Percentiles rank a stretch among this genome's conserved stretches.
phyloP scores from a whole-genome alignment of 345 rosid genomes.

The Eucalyptus lansdowneana region DNA sequence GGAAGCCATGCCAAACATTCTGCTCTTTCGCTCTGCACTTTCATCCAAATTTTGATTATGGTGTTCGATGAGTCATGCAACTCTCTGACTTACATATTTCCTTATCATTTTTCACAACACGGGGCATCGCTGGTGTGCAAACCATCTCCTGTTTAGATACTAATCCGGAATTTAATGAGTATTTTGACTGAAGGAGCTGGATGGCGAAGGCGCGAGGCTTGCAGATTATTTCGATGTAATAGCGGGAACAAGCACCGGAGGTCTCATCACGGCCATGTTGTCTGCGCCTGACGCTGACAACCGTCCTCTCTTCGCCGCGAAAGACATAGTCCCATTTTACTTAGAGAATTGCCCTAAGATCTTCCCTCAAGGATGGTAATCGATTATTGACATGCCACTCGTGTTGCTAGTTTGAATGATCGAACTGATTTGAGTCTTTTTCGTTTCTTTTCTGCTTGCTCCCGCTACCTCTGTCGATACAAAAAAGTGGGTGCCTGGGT shows the following conservation, averaged over 20 bases:
- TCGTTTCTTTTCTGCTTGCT: not conserved
- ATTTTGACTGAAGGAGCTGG: not conserved
- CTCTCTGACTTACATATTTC: not conserved
- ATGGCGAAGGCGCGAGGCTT: not conserved
- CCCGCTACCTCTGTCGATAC: not conserved
- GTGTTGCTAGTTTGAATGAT: not conserved
- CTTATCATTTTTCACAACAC: not conserved
- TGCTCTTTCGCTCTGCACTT: not conserved
- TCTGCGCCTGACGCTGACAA: slow-evolving; percentile 31
- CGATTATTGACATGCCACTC: not conserved
- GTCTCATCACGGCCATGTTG: slow-evolving; percentile 7
- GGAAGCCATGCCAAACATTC: not conserved
- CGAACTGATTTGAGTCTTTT: not conserved
- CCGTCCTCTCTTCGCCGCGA: slow-evolving; percentile 50
- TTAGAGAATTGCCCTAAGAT: slow-evolving; percentile 38
- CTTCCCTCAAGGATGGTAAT: slow-evolving; percentile 48
- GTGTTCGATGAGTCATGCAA: not conserved
- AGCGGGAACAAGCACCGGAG: not conserved
- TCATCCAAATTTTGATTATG: not conserved
- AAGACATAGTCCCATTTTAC: slow-evolving; percentile 60
- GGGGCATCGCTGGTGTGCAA: not conserved
- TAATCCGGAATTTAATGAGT: not conserved
- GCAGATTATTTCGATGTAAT: not conserved
- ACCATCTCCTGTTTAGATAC: not conserved
- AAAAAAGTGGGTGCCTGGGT: slow-evolving; percentile 20